These are phyloP conservation scores for Inga laurina DNA, from an alignment of 306 rosid species.

Conservation along the genomic window DNA sequence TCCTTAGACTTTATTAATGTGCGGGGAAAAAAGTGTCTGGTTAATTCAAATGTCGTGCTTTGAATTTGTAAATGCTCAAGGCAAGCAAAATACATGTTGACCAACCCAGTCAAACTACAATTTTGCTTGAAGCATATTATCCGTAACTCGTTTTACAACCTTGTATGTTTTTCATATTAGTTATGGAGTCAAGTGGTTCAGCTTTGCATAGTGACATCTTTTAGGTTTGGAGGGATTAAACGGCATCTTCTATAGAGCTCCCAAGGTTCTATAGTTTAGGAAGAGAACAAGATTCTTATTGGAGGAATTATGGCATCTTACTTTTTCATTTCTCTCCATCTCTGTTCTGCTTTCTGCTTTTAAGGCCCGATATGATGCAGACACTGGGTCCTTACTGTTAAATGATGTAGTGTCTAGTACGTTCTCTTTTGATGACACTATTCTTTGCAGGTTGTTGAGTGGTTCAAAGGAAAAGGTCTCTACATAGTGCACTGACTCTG, in stretches of 20 bases:
- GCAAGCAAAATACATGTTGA: neutral
- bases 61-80: constrained; percentile 4
- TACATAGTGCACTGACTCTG: constrained; percentile 40
- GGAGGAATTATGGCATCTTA: neutral
- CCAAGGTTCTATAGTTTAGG: constrained; percentile 12
- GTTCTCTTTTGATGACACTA: constrained; percentile 35
- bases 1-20: neutral
- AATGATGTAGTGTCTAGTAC: constrained; percentile 16
- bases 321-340: neutral
- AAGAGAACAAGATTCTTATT: neutral
- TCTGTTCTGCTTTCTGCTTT: neutral
- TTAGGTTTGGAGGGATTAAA: constrained; percentile 17
- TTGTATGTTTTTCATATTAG: neutral
- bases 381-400: constrained; percentile 21
- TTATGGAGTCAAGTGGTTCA: neutral
- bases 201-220: neutral
- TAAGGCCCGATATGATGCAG: constrained; percentile 6
- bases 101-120: neutral
- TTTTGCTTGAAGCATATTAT: neutral
- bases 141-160: neutral
- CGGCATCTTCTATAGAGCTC: neutral
- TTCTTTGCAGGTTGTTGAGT: constrained; percentile 53
- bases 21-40: neutral
- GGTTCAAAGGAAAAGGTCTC: constrained; percentile 38
- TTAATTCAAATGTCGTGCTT: constrained; percentile 10